Base-by-base conservation (phyloP, 2,329 filamentous ascomycete genomes). In the Hypoxylon sp. region DNA sequence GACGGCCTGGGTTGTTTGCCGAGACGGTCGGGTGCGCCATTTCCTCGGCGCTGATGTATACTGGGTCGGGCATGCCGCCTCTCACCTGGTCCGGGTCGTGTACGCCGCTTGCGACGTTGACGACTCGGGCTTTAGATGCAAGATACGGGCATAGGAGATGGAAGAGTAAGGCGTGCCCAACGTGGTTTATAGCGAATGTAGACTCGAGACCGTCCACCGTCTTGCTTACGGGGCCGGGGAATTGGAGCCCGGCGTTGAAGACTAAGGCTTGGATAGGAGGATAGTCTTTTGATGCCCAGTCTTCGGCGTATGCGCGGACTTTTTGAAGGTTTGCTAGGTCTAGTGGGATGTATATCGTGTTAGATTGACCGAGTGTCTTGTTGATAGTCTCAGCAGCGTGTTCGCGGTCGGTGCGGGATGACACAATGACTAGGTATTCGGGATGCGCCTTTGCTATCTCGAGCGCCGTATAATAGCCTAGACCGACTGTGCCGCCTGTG, bases 151-250 rank as follows among this genome's bases (percentile, higher is more conserved):
- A 75, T 2, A 88, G 78, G 3, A 86, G 80, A 59, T 83, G 81
- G 72, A 85, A 84, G 0, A 87, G 80, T 1, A 86, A 74, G 13
- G 84, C 81, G 70, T 87, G 84, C 4, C 85, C 85, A 46, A 86
- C 78, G 67, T 87, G 84, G 62, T 81, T 84, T 68, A 85, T 78
- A 3, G 78, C 84, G 69, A 88, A 88, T 5, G 82, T 84, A 33
- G 74, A 70, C 71, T 87, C 85, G 44, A 86, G 73, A 6, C 82
- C 81, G 19, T 86, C 81, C 0, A 57, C 65, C 0, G 81, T 82
- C 52, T 80, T 78, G 0, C 70, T 29, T 1, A 83, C 54, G 0
- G 67, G 67, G 0, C 72, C 73, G 0, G 82, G 81, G 52, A 84
- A 81, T 67, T 87, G 84, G 0, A 85, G 66, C 0, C 76, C 84